Percentiles rank a stretch among this genome's conserved stretches.
Evolutionary conservation across 768 basidiomycete genomes (phyloP).

Genomic region (Leccinum olivaceopallidum): DNA sequence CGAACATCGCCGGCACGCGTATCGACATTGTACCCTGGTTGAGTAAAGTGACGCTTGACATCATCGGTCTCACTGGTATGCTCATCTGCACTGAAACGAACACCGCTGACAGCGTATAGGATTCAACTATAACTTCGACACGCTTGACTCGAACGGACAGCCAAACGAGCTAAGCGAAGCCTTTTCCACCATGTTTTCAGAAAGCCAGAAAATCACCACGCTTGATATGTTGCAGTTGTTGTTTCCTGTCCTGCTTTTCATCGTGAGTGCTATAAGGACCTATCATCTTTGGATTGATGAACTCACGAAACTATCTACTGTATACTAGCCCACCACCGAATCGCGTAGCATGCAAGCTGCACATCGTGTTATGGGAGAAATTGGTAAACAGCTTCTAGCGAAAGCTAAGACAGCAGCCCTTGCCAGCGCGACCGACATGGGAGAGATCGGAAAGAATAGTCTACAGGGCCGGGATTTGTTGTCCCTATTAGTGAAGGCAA

Average conservation of each 20-base stretch:
- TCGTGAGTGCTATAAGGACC: constrained; percentile 34
- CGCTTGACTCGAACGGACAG: constrained; percentile 27
- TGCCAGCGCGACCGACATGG: constrained; percentile 19
- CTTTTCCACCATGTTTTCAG: constrained; percentile 33
- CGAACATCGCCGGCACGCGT: constrained; percentile 12
- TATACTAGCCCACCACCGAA: background rate
- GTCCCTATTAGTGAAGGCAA: constrained; percentile 39
- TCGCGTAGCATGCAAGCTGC: background rate
- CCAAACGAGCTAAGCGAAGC: constrained; percentile 36
- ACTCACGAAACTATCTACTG: background rate
- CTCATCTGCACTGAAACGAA: background rate
- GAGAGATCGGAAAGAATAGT: constrained; percentile 35
- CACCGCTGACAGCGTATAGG: constrained; percentile 24
- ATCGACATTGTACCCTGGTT: constrained; percentile 38
- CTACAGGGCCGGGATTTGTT: constrained; percentile 53
- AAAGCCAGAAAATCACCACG: constrained; percentile 12
- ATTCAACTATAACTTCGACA: constrained; percentile 39
- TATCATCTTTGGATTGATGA: background rate
- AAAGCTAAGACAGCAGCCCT: constrained; percentile 48
- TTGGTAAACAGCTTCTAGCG: constrained; percentile 33
- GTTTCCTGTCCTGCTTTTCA: constrained; percentile 38
- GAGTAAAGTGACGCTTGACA: constrained; percentile 38
- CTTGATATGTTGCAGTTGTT: constrained; percentile 35
- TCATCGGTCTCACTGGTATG: constrained; percentile 43
- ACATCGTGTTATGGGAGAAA: constrained; percentile 40